Evolutionary conservation across 139 green algal species (phyloP).

Genomic region (Chlamydomonas asymmetrica): DNA sequence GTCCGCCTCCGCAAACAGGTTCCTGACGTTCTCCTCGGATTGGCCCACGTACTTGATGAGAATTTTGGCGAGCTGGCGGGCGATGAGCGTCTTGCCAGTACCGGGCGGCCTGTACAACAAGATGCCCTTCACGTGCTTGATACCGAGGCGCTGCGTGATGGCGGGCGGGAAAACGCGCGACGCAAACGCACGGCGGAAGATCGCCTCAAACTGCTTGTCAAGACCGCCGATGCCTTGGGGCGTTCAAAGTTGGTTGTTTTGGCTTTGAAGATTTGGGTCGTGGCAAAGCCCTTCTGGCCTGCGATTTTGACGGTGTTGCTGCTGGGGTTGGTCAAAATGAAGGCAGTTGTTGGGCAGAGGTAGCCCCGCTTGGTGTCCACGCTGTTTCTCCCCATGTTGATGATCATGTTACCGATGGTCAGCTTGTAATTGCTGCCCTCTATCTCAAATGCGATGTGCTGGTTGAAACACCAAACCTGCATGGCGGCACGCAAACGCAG

Average conservation of each 20-base stretch:
- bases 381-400: conserved; percentile 32
- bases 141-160: conserved; percentile 90
- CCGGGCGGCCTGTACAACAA: conserved; percentile 58
- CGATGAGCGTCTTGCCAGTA: conserved; percentile 99
- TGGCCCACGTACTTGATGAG: conserved; percentile 95
- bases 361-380: conserved; percentile 31
- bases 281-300: conserved; percentile 71
- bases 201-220: conserved; percentile 95
- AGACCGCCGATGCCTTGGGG: conserved; percentile 96
- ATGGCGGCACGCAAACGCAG: background rate
- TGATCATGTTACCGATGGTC: conserved; percentile 56
- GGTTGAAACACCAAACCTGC: conserved; percentile 77
- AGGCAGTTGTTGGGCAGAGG: conserved; percentile 59
- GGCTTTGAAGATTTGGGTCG: conserved; percentile 92
- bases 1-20: conserved; percentile 96
- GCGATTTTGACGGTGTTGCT: conserved; percentile 74
- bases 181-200: conserved; percentile 98
- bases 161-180: conserved; percentile 90
- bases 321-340: conserved; percentile 72
- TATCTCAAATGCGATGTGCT: conserved; percentile 90
- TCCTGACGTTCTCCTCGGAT: conserved; percentile 96
- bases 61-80: conserved; percentile 91
- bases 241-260: conserved; percentile 96
- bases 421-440: conserved; percentile 82
- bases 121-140: conserved; percentile 89